These are phyloP conservation scores for Exophiala spinifera DNA, from an alignment of 2,329 filamentous ascomycete genomes.

Conservation along the genomic window DNA sequence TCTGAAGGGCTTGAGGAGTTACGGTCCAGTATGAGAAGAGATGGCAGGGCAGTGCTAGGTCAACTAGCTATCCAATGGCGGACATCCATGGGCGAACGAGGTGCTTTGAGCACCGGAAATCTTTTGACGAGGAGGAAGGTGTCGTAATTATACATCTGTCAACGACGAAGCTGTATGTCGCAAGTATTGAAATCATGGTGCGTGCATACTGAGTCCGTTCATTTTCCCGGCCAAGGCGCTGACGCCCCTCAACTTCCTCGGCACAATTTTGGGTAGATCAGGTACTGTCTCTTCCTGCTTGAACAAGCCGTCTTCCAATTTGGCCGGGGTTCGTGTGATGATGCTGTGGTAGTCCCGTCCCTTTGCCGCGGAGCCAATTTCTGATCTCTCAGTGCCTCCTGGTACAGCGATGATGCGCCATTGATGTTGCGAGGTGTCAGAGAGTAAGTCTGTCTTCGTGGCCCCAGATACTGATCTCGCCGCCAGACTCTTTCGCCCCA, in stretches of 20 bases:
- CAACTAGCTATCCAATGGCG: slow-evolving; percentile 85
- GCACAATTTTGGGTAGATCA: slow-evolving; percentile 12
- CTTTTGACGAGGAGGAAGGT: slow-evolving; percentile 49
- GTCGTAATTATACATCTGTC: neutral
- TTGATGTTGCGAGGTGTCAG: slow-evolving; percentile 61
- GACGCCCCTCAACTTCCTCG: slow-evolving; percentile 15
- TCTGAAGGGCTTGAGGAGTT: slow-evolving; percentile 51
- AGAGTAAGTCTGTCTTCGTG: slow-evolving; percentile 55
- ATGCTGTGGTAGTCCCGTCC: slow-evolving; percentile 59
- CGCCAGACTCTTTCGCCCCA: slow-evolving; percentile 21
- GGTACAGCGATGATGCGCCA: slow-evolving; percentile 62
- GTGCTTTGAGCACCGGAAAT: slow-evolving; percentile 83
- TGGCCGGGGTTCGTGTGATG: slow-evolving; percentile 69
- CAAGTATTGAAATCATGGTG: slow-evolving; percentile 10
- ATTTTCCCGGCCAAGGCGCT: slow-evolving; percentile 16
- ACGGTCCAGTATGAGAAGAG: slow-evolving; percentile 38
- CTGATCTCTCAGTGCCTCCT: slow-evolving; percentile 47
- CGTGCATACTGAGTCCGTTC: slow-evolving; percentile 29
- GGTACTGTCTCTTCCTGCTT: slow-evolving; percentile 23
- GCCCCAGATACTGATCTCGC: slow-evolving; percentile 35
- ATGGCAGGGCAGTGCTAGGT: slow-evolving; percentile 64
- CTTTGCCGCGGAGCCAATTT: slow-evolving; percentile 17
- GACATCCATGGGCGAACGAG: slow-evolving; percentile 82
- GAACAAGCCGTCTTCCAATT: slow-evolving; percentile 71
- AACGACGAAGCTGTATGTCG: neutral